phyloP scores from a whole-genome alignment of 2,329 filamentous ascomycete species.

The Arthrinium puccinioides region DNA sequence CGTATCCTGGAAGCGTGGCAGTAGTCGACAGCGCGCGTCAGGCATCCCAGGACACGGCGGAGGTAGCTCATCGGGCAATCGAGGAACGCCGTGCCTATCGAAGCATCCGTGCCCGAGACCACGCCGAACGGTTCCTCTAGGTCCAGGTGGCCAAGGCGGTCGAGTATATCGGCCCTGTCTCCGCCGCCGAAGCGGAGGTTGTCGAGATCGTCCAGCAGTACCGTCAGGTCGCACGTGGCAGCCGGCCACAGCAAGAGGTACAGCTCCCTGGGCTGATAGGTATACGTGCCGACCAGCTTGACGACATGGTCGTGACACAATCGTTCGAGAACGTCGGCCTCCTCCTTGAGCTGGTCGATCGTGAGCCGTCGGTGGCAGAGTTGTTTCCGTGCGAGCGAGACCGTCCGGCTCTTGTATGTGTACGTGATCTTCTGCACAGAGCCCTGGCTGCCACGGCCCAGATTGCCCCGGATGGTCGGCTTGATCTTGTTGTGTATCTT shows the following conservation, averaged over 20 bases:
- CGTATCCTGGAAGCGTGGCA: too few species aligned
- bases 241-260: conserved; percentile 41
- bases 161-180: conserved; percentile 32
- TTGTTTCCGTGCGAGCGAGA: conserved; percentile 38
- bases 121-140: conserved; percentile 28
- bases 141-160: conserved; percentile 29
- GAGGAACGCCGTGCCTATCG: conserved; percentile 24
- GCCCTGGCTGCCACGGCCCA: conserved; percentile 36
- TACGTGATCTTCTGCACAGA: conserved; percentile 35
- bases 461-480: conserved; percentile 17
- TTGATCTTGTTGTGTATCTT: conserved; percentile 20
- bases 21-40: too few species aligned
- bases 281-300: conserved; percentile 39
- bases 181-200: conserved; percentile 27
- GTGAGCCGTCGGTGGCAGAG: conserved; percentile 28
- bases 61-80: too few species aligned
- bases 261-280: conserved; percentile 29
- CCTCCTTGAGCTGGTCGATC: conserved; percentile 34
- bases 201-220: conserved; percentile 36
- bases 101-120: conserved; percentile 14
- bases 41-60: too few species aligned
- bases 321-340: conserved; percentile 39
- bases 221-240: conserved; percentile 36
- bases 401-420: conserved; percentile 22
- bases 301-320: conserved; percentile 41